Base-by-base conservation (phyloP, 768 basidiomycete genomes). In the Rhodocollybia butyracea region DNA sequence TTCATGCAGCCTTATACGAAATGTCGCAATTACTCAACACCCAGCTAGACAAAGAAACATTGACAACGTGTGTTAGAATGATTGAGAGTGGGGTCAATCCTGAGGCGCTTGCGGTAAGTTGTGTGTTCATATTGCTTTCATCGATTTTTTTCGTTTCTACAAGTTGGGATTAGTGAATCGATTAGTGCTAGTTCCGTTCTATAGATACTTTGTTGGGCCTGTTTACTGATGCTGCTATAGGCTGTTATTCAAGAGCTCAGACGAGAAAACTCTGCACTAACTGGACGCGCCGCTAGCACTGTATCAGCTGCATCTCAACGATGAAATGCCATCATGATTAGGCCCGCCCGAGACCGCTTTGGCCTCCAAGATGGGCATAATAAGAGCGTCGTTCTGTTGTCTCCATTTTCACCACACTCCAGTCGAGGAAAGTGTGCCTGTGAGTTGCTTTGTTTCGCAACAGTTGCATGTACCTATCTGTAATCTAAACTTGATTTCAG, bases 11-110 rank as follows among this genome's bases (percentile, higher is more conserved):
- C 59, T 77, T 96, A 24, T 80, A 86, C 64, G 92, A 94, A 57
- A 89, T 96, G 54, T 93, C 94, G 19, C 91, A 94, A 70, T 71
- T 95, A 43, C 72, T 96, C 47, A 89, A 94, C 59, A 94, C 94
- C 0, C 83, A 87, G 55, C 78, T 96, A 39, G 92, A 95, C 73
- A 91, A 89, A 63, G 89, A 93, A 66, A 91, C 91, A 2, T 81
- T 96, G n/a, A 91, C 89, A 32, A 94, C 89, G 24, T 96, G 94
- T 67, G 85, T 96, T 22, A 81, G 86, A 38, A 86, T 96, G 88
- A 93, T 96, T 62, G 94, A 96, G 72, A 86, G 83, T 58, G 94
- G 94, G 17, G 90, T 89, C 45, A 96, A 95, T 68, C 91, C 94
- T 11, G 92, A 95, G 64, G 93, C 92, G 0, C 76, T 96, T 43